Evolutionary conservation across 139 green algal genomes (phyloP).

Genomic region (Zygnema circumcarinatum): DNA sequence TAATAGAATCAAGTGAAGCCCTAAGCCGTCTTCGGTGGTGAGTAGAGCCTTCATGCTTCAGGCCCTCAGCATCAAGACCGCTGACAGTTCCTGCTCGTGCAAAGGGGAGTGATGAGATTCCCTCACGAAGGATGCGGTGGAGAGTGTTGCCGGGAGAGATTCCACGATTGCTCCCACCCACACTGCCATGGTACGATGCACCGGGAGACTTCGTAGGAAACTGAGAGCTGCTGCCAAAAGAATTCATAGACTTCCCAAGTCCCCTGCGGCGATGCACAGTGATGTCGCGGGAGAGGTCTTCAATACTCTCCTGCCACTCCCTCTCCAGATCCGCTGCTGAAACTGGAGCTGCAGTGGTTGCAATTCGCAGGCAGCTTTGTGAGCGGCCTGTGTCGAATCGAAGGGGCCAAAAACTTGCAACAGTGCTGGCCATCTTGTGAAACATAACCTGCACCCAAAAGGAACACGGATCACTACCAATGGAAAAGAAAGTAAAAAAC

Average conservation of each 20-base stretch:
- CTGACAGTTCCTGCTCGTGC: background rate
- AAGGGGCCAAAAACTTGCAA: slow-evolving; percentile 20
- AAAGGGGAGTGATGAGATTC: background rate
- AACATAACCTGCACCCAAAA: slow-evolving; percentile 47
- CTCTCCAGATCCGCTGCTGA: slow-evolving; percentile 49
- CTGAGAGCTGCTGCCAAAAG: background rate
- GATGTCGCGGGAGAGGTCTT: slow-evolving; percentile 8
- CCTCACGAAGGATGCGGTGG: background rate
- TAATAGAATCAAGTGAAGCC: background rate
- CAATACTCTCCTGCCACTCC: slow-evolving; percentile 41
- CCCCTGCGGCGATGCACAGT: slow-evolving; percentile 14
- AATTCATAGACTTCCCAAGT: background rate
- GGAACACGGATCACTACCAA: no score
- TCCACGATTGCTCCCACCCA: background rate
- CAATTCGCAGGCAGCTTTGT: slow-evolving; percentile 43
- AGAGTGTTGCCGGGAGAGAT: background rate
- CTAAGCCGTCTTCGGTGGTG: background rate
- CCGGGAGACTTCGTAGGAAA: background rate
- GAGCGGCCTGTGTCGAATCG: slow-evolving; percentile 24
- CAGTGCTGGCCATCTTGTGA: slow-evolving; percentile 33
- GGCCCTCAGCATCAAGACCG: background rate
- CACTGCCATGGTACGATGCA: background rate
- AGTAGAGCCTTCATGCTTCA: background rate
- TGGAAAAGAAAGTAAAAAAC: no score
- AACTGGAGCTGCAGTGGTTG: slow-evolving; percentile 49